phyloP scores from a whole-genome alignment of 179 eudicot genomes.

The Pouteria campechiana region DNA sequence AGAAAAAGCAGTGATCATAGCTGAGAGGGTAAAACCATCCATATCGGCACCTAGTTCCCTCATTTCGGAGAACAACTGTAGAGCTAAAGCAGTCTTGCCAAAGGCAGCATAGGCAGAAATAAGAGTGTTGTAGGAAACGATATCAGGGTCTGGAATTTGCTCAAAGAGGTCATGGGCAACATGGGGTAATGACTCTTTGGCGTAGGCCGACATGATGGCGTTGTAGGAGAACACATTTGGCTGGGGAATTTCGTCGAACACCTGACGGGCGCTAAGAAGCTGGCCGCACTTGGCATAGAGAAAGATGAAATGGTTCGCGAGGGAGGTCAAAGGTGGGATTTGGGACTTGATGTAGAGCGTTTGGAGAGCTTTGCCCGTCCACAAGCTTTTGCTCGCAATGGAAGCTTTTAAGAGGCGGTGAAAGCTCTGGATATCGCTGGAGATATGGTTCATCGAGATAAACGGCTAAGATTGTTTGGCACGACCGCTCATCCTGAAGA shows the following conservation, averaged over 20 bases:
- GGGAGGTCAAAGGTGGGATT: conserved; percentile 43
- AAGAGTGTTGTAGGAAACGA: conserved; percentile 66
- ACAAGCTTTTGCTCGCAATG: conserved; percentile 34
- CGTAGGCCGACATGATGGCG: conserved; percentile 49
- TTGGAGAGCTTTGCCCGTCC: conserved; percentile 54
- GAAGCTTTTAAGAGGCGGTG: conserved; percentile 35
- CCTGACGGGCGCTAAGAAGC: conserved; percentile 33
- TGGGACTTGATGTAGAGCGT: conserved; percentile 46
- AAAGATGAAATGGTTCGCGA: conserved; percentile 74
- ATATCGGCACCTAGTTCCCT: conserved; percentile 32
- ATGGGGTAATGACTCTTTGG: conserved; percentile 25
- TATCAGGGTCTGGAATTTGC: conserved; percentile 63
- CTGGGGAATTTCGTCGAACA: conserved; percentile 24
- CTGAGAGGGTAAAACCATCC: conserved; percentile 75
- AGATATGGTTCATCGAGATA: conserved; percentile 39
- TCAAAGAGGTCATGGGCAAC: conserved; percentile 69
- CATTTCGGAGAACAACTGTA: conserved; percentile 33
- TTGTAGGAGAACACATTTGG: conserved; percentile 78
- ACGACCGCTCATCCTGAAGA: too few relatives aligned
- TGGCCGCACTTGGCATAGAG: conserved; percentile 69
- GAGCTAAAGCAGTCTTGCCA: conserved; percentile 29
- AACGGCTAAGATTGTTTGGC: too few relatives aligned
- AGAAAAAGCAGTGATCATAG: conserved; percentile 33
- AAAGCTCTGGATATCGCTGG: conserved; percentile 20
- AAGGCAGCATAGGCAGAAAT: conserved; percentile 61